Evolutionary conservation across 2,329 filamentous ascomycete genomes (phyloP), one percentile per base, ranked within the genome.

Genomic region (Pyricularia sp.): DNA sequence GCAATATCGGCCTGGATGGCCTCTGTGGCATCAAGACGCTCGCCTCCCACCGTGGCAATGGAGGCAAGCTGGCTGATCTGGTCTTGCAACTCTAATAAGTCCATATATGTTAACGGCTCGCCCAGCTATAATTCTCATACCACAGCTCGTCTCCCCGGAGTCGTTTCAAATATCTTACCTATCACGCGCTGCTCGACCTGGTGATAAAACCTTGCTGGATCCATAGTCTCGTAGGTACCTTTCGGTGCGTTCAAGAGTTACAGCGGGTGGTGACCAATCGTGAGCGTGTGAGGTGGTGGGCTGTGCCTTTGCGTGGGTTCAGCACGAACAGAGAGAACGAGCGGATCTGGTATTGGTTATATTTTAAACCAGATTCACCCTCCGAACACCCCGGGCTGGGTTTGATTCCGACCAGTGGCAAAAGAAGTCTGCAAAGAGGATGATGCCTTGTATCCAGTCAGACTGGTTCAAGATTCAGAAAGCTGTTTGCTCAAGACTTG

Each of bases 11-110:
- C 88, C 17, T 97, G 84, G 72, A 93, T 90, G 74, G 92, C 87
- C 73, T 97, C 93, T 65, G 91, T 88, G 67, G 92, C 92, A 77
- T 94, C 90, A 71, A 91, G 87, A 63, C 92, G 90, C 78, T 95
- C 92, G 70, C 91, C 90, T 65, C 86, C 90, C 1, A 90, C 80
- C 14, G 86, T 78, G 17, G 90, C 84, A 26, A 88, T 83, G 66
- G 86, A 84, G 26, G 85, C 82, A 1, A 97, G 85, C 68, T 86
- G 84, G 67, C 85, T 83, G 79, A 97, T 94, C 72, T 92, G 86
- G 72, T 92, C 86, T 77, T 94, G 90, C 17, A 97, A 84, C 67
- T 85, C 93, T 20, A 12, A 30, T 67, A 20, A 10, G 25, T 14
- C 6, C n/a, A 23, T 6, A 17, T 50, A 7, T 50, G 23, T 50